Evolutionary conservation across 495 filamentous ascomycete genomes (phyloP), one percentile per base, ranked within the genome.

Genomic region (Aspergillus diversus): DNA sequence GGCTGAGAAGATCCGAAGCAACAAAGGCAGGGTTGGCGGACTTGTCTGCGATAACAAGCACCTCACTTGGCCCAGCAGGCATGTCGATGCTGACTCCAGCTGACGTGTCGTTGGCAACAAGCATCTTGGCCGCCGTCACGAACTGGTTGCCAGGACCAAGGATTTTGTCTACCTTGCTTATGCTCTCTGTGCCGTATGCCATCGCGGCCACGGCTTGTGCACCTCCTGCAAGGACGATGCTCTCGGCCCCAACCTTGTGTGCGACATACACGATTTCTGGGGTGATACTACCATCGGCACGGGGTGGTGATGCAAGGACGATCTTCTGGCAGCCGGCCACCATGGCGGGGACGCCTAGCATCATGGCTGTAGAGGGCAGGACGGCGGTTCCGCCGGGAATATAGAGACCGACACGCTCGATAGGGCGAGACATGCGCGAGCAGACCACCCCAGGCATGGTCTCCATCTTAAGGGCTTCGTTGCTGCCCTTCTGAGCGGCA

Each of bases 191-290:
- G n/a, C 87, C 87, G 59, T 89, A 77, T 5, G 87, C 87, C 84
- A 90, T 88, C 32, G 86, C 87, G 4, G 87, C 85, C 52, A 99
- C 89, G n/a, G 95, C 95, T 79, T 99, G 95, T 0, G 96, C 95
- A 55, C 95, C 95, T 43, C 95, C 95, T 5, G 95, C 95, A 13
- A 98, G 85, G 7, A 98, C 93, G 66, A 99, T 98, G 69, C 90
- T 90, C 74, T 96, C 90, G 1, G 96, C 95, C 32, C 94, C 94
- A 57, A 97, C 87, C 78, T 97, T 97, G 83, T 98, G 93, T 27
- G 95, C 96, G n/a, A 91, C 87, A 70, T 99, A 99, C 34, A 99
- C 94, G 57, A 99, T 96, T 76, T 99, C 95, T 5, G 95, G 95
- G 0, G 94, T 96, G 65, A 98, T 85, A 65, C 86, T 91, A 46